phyloP scores from a whole-genome alignment of 2,329 filamentous ascomycete genomes.

The Laburnicola sp. region DNA sequence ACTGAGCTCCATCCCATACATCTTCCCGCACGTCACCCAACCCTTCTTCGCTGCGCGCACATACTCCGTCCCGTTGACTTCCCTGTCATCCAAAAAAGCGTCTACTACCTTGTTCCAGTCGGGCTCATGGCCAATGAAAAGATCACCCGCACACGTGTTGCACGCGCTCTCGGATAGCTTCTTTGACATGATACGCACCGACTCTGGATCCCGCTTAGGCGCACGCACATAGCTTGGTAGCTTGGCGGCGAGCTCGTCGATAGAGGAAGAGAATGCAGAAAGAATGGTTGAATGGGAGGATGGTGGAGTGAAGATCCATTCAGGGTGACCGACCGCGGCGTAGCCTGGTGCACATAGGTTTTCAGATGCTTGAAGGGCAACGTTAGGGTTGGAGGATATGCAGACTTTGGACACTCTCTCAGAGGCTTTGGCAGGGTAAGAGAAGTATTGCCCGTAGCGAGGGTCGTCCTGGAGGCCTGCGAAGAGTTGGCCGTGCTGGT shows the following conservation, averaged over 20 bases:
- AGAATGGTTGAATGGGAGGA: constrained; percentile 4
- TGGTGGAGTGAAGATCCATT: constrained; percentile 9
- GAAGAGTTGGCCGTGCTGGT: constrained; percentile 7
- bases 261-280: constrained; percentile 3
- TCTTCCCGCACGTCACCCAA: constrained; percentile 8
- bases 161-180: constrained; percentile 12
- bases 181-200: background rate
- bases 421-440: background rate
- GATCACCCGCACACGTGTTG: constrained; percentile 11
- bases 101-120: constrained; percentile 11
- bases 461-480: background rate
- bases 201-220: background rate
- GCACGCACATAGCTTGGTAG: background rate
- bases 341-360: constrained; percentile 17
- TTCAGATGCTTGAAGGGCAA: background rate
- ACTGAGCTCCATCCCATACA: constrained; percentile 1
- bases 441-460: background rate
- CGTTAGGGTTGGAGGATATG: background rate
- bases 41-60: constrained; percentile 14
- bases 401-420: constrained; percentile 4
- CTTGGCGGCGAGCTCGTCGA: constrained; percentile 7
- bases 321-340: constrained; percentile 9
- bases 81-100: constrained; percentile 10
- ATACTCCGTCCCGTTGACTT: constrained; percentile 14
- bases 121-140: constrained; percentile 11